Evolutionary conservation across 1,284 basidiomycete species (phyloP).

Genomic region (Gymnopus androsaceus): DNA sequence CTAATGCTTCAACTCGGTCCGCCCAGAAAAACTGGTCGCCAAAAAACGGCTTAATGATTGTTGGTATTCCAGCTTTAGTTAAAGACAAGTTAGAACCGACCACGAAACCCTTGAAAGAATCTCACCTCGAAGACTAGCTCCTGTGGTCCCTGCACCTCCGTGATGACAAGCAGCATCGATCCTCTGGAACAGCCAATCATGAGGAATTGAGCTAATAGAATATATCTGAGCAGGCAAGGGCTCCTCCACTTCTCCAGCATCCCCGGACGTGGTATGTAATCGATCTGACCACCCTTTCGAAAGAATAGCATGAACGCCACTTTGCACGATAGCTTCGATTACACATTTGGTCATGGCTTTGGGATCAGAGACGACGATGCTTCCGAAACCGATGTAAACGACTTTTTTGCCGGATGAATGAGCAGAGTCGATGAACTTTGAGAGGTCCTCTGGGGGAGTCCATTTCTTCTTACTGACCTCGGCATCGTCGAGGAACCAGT

Average conservation of each 20-base stretch:
- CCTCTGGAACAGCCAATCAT: constrained; percentile 94
- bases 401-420: constrained; percentile 80
- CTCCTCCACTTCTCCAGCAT: constrained; percentile 63
- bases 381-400: constrained; percentile 99
- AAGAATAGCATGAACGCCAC: constrained; percentile 87
- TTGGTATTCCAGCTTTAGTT: constrained; percentile 84
- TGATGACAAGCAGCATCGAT: constrained; percentile 98
- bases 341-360: constrained; percentile 89
- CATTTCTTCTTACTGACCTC: constrained; percentile 87
- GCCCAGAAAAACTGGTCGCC: constrained; percentile 99
- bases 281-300: constrained; percentile 99
- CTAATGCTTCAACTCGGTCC: constrained; percentile 90
- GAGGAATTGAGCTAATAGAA: constrained; percentile 85
- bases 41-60: constrained; percentile 96
- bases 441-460: constrained; percentile 79
- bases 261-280: constrained; percentile 66
- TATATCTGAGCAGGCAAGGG: constrained; percentile 79
- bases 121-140: constrained; percentile 86
- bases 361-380: constrained; percentile 95
- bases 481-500: constrained; percentile 94
- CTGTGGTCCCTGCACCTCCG: constrained; percentile 94
- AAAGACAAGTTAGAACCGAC: background rate
- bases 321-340: constrained; percentile 82
- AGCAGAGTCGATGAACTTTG: constrained; percentile 82
- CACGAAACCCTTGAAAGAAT: constrained; percentile 11